Percentiles rank a stretch among this genome's conserved stretches.
Conservation (phyloP, 1,284 basidiomycete species). For the Apiotrichum akiyoshidainum region DNA sequence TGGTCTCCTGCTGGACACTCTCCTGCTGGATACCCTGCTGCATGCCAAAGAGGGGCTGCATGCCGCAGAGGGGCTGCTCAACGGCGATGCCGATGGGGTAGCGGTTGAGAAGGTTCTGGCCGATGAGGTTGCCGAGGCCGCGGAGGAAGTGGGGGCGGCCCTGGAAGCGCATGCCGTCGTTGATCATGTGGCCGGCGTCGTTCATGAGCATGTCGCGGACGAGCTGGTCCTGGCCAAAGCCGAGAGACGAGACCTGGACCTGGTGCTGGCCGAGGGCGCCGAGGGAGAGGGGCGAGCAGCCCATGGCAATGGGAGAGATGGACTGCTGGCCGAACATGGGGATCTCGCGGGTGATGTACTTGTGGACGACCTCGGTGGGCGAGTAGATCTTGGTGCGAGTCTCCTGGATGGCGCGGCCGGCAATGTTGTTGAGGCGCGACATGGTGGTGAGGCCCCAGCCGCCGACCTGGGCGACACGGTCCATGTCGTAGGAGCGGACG, state of each 20-base stretch:
- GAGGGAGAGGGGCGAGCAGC: not conserved
- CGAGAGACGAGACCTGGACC: no score
- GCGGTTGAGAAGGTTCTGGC: not conserved
- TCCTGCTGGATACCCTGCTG: no score
- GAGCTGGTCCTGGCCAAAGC: not conserved
- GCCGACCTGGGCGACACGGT: not conserved
- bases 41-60: not conserved
- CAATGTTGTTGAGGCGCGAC: conserved; percentile 4
- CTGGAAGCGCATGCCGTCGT: not conserved
- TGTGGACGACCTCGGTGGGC: conserved; percentile 6
- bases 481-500: conserved; percentile 1
- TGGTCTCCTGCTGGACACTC: no score
- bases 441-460: conserved; percentile 7
- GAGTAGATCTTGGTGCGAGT: conserved; percentile 4
- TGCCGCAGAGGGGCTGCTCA: not conserved
- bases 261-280: not conserved
- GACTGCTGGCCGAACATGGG: not conserved
- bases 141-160: not conserved
- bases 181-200: not conserved
- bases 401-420: conserved; percentile 1
- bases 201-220: not conserved
- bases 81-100: not conserved
- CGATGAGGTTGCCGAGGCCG: not conserved
- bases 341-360: conserved; percentile 4
- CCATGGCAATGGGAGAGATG: not conserved